Evolutionary conservation across 192 early-diverging fungal species (phyloP).

Genomic region (Linnemannia zychae): DNA sequence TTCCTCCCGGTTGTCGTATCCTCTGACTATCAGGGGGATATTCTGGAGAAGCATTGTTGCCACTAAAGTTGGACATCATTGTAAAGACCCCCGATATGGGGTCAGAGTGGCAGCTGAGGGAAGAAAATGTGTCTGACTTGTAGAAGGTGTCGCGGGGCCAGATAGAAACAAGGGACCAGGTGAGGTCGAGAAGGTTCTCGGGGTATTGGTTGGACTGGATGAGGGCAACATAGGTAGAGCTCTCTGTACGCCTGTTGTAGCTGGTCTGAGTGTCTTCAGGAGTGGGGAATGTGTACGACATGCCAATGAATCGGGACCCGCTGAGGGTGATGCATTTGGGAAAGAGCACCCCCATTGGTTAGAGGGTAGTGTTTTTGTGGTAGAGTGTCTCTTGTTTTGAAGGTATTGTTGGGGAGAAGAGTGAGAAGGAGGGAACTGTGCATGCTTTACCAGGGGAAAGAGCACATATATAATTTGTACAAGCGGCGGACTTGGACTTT

Average conservation of each 20-base stretch:
- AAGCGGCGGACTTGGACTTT: too few relatives aligned
- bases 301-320: slow-evolving; percentile 1
- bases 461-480: too few relatives aligned
- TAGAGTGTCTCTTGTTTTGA: background rate
- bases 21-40: background rate
- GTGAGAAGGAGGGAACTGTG: background rate
- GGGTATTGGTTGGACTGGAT: background rate
- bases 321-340: background rate
- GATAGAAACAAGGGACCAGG: background rate
- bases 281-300: background rate
- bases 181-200: background rate
- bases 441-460: background rate
- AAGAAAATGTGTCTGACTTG: background rate
- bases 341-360: background rate
- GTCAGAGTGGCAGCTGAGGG: background rate
- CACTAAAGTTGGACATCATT: background rate
- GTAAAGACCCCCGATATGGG: background rate
- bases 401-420: background rate
- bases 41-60: background rate
- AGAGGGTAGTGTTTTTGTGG: background rate
- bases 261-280: too few relatives aligned
- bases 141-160: background rate
- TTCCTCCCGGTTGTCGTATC: background rate
- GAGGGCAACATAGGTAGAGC: background rate
- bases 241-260: too few relatives aligned